These are phyloP conservation scores for Solanum verrucosum DNA, from an alignment of 257 asterid species.

Conservation along the genomic window DNA sequence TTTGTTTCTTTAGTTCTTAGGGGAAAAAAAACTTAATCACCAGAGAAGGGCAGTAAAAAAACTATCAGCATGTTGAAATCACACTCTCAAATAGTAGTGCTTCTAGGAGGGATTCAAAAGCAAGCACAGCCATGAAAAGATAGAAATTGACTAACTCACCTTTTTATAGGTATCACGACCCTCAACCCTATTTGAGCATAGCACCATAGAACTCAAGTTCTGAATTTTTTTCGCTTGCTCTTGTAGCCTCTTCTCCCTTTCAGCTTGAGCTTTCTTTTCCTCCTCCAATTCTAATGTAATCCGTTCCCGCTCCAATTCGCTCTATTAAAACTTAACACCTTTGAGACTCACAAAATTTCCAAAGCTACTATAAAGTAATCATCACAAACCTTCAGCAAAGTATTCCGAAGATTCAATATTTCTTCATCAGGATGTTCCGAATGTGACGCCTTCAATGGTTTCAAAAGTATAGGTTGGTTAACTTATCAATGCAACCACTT, in stretches of 20 bases:
- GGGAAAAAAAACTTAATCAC: not conserved
- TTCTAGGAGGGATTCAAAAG: not conserved
- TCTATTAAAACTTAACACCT: constrained; percentile 24
- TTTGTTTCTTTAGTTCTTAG: not conserved
- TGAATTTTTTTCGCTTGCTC: constrained; percentile 89
- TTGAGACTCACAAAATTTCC: not conserved
- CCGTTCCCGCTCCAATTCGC: constrained; percentile 94
- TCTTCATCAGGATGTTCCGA: constrained; percentile 88
- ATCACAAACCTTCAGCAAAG: constrained; percentile 65
- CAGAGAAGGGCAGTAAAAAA: not conserved
- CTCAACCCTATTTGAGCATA: constrained; percentile 69
- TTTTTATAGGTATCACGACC: constrained; percentile 41
- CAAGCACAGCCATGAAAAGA: not conserved
- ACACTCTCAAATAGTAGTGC: not conserved
- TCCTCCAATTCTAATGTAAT: constrained; percentile 92
- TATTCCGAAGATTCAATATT: constrained; percentile 75
- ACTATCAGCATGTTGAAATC: not conserved
- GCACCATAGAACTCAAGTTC: constrained; percentile 88
- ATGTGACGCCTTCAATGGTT: constrained; percentile 53
- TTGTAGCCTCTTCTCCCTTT: constrained; percentile 73
- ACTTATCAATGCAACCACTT: not conserved
- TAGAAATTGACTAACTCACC: constrained; percentile 26
- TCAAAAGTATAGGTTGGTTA: constrained; percentile 18
- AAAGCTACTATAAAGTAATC: not conserved
- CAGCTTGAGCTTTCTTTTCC: constrained; percentile 95